Base-by-base conservation (phyloP, 2,329 filamentous ascomycete species). In the Aureobasidium sp. region DNA sequence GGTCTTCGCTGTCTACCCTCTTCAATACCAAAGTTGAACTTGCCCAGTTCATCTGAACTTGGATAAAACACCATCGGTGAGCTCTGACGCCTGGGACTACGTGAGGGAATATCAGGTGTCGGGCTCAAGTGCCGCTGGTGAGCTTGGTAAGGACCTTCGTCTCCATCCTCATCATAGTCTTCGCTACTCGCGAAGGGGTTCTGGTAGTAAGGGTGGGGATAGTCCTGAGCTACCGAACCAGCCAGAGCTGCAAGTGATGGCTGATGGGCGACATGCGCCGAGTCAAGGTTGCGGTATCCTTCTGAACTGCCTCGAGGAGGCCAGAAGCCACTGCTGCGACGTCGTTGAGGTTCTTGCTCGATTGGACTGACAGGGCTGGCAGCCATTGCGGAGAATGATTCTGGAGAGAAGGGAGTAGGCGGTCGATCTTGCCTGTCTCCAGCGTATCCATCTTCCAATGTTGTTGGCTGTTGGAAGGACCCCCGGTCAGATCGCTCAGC, bases 1-100 rank as follows among this genome's bases (percentile, higher is more conserved):
- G 37, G 51, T 23, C 38, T 42, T 21, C 27, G 46, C 25, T 37
- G 21, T 31, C 42, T 57, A 7, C 33, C 31, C 4, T 27, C 15
- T n/a, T 19, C 51, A 13, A 59, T 33, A 6, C 62, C 63, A 59
- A 64, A 64, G 47, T 64, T 58, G 45, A 64, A 64, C 19, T 33
- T 46, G 13, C 46, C 33, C n/a, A 62, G 21, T 42, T 64, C 63
- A 19, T 54, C 43, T 9, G 51, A 59, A 17, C 49, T 54, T 6
- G 63, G 63, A 37, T 62, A 64, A 25, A 59, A 51, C 4, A 62
- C 54, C 21, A 27, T 42, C 3, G 60, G 58, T 21, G 60, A 55
- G 17, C 53, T 57, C 25, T 54, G 53, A 23, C 63, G 33, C 10
- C 57, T 42, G 15, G 60, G 60, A 25, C 60, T 62, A 19, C 60